Percentiles rank a stretch among this genome's conserved stretches.
phyloP scores from a whole-genome alignment of 192 early-diverging fungal genomes.

The Chytriomyces sp. region DNA sequence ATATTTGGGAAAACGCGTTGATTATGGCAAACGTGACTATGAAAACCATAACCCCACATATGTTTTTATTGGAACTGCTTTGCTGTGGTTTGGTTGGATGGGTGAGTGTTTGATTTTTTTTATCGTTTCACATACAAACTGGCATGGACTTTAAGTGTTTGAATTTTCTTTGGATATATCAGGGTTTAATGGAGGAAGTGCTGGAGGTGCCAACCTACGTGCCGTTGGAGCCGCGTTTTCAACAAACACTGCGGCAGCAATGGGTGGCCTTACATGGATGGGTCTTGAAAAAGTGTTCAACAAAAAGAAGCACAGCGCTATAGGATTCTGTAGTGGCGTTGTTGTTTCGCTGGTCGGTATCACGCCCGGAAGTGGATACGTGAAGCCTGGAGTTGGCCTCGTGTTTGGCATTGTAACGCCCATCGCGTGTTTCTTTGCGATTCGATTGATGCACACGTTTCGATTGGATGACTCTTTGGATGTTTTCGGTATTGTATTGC shows the following conservation, averaged over 20 bases:
- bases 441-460: background rate
- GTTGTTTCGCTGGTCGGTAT: conserved; percentile 88
- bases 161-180: conserved; percentile 13
- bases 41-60: conserved; percentile 82
- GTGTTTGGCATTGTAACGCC: conserved; percentile 73
- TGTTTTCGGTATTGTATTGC: conserved; percentile 81
- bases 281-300: conserved; percentile 71
- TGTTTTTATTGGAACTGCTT: conserved; percentile 80
- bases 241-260: conserved; percentile 75
- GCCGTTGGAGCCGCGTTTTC: conserved; percentile 76
- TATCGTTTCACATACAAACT: background rate
- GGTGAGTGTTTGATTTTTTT: conserved; percentile 46
- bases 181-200: conserved; percentile 85
- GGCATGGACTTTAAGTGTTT: background rate
- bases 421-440: conserved; percentile 23
- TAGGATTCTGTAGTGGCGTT: conserved; percentile 88
- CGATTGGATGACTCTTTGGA: conserved; percentile 66
- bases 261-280: conserved; percentile 77
- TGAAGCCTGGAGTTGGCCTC: conserved; percentile 72
- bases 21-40: conserved; percentile 67
- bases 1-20: conserved; percentile 79
- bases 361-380: conserved; percentile 83
- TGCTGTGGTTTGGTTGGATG: conserved; percentile 91
- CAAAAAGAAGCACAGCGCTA: conserved; percentile 71
- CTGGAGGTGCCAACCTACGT: conserved; percentile 69